These are phyloP conservation scores for Theileria annulata DNA, from an alignment of 169 alveolate genomes.

Conservation along the genomic window DNA sequence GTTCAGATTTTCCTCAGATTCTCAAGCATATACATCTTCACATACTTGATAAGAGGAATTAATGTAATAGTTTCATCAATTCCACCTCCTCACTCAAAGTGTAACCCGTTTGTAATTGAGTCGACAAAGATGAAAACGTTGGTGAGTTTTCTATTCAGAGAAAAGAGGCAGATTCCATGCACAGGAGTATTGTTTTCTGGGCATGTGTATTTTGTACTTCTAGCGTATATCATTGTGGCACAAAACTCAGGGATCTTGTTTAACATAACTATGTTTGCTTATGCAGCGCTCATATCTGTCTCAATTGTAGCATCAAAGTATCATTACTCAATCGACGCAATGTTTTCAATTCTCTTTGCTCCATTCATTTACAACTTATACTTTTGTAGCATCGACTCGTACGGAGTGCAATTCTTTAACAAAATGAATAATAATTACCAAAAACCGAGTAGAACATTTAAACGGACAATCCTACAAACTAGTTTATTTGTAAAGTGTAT, in stretches of 20 bases:
- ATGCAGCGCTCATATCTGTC: constrained; percentile 17
- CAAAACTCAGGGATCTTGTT: constrained; percentile 50
- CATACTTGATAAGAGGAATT: constrained; percentile 67
- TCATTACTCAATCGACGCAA: constrained; percentile 76
- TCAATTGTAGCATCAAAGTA: constrained; percentile 61
- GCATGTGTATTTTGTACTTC: constrained; percentile 59
- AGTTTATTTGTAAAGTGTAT: neutral
- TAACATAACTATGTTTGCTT: constrained; percentile 23
- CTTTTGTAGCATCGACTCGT: constrained; percentile 1
- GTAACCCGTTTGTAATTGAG: constrained; percentile 37
- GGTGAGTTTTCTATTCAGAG: constrained; percentile 18
- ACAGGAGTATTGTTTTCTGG: constrained; percentile 76
- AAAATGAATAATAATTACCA: neutral
- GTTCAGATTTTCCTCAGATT: constrained; percentile 7
- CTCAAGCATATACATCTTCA: constrained; percentile 6
- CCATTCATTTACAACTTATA: constrained; percentile 30
- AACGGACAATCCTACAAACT: neutral
- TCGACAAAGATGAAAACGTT: constrained; percentile 24
- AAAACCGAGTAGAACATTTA: neutral
- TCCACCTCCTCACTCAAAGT: constrained; percentile 65
- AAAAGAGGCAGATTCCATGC: constrained; percentile 64
- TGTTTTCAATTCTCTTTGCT: constrained; percentile 67
- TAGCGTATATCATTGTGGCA: constrained; percentile 32
- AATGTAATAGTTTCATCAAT: constrained; percentile 65
- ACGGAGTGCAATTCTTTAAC: constrained; percentile 4